Evolutionary conservation across 768 basidiomycete species (phyloP), one percentile per base, ranked within the genome.

Genomic region (Naganishia kalamii): DNA sequence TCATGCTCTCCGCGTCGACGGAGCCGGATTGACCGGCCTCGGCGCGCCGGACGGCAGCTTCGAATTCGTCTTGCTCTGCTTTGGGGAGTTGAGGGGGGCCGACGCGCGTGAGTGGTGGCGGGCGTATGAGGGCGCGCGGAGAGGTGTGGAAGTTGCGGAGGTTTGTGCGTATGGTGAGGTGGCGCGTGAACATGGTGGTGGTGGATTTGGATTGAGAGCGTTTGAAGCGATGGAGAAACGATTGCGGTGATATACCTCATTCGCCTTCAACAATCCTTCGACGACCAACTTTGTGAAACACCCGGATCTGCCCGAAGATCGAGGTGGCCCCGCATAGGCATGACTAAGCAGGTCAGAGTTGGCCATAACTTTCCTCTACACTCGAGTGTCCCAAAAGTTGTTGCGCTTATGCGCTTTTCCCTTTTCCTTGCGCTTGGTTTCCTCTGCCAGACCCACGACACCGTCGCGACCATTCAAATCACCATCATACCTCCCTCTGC

Each of bases 1-100:
- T 10, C 23, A 60, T 7, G 65, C 54, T 25, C 0, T 71, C 68
- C 0, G 71, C 71, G 11, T 71, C 70, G 19, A 30, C 21, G 25
- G 49, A 50, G 10, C 37, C 37, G 12, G 29, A 51, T 30, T 64
- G 63, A 8, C 71, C 64, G 3, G 68, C 65, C 40, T 68, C 60
- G 13, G 70, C 69, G 0, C 69, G 66, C 63, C 73, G 74, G 21
- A 75, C 54, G 4, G 75, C 67, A 0, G 67, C 66, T 13, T 77
- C 76, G 62, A 77, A 76, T 60, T 77, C 76, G 21, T 70, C 74
- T 68, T 77, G 76, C 11, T 77, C 75, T 19, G 64, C 49, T 27
- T 69, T 33, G 0, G 76, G 74, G 3, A 77, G 70, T 1, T 70
- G 68, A 21, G 74, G 75, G 35, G 76, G 76, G 21, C 71, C 72